phyloP scores from a whole-genome alignment of 768 basidiomycete genomes.

The Mycena galericulata region DNA sequence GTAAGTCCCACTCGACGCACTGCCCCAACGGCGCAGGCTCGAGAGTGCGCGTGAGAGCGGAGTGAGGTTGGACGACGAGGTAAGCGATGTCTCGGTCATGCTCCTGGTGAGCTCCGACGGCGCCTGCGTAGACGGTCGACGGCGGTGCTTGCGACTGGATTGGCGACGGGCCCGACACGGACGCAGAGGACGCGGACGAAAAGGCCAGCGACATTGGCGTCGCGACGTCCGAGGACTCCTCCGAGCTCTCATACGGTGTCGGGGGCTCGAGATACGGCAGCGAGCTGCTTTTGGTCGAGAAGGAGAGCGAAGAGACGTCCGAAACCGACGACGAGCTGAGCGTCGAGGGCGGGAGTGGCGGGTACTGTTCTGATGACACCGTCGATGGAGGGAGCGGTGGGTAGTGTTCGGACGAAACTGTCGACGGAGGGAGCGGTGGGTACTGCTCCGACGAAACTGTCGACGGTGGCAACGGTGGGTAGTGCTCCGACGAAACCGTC shows the following conservation, averaged over 20 bases:
- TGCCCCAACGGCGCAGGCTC: conserved; percentile 58
- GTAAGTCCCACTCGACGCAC: conserved; percentile 76
- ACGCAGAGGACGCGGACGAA: conserved; percentile 40
- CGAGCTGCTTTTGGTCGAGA: conserved; percentile 24
- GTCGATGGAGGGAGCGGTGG: conserved; percentile 32
- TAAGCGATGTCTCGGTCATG: conserved; percentile 22
- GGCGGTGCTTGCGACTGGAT: conserved; percentile 27
- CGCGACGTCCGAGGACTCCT: conserved; percentile 37
- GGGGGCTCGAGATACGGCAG: conserved; percentile 26
- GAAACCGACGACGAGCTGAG: conserved; percentile 17
- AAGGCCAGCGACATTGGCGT: conserved; percentile 47
- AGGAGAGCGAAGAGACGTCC: conserved; percentile 18
- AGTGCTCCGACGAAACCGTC: conserved; percentile 39
- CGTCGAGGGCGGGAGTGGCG: conserved; percentile 31
- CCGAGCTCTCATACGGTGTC: conserved; percentile 21
- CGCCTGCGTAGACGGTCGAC: conserved; percentile 12
- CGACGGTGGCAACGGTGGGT: conserved; percentile 39
- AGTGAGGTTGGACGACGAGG: conserved; percentile 29
- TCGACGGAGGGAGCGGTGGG: conserved; percentile 41
- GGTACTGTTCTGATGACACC: conserved; percentile 25
- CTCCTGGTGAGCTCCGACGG: conserved; percentile 29
- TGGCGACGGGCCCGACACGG: conserved; percentile 49
- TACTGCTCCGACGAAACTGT: conserved; percentile 37
- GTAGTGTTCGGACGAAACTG: conserved; percentile 33
- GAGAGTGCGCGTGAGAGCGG: conserved; percentile 42